Base-by-base conservation (phyloP, 129 eudicot species). In the Flaveria bidentis region DNA sequence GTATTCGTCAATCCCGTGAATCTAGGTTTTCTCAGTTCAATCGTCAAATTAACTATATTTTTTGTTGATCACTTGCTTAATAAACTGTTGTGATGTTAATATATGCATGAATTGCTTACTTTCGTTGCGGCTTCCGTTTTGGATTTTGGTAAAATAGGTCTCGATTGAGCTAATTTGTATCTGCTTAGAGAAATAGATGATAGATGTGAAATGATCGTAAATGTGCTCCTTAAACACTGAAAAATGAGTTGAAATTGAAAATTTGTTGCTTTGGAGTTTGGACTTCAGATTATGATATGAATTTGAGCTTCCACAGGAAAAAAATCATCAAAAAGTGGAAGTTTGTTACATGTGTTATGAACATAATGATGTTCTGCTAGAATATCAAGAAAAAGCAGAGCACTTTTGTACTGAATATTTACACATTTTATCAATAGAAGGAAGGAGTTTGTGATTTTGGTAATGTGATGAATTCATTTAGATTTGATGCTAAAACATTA, bases 1-100 rank as follows among this genome's bases (percentile, higher is more conserved):
- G 28, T 33, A 55, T 8, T 56, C 44, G 14, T 22, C 64, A 9
- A 16, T 8, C 64, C 9, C 55, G 49, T n/a, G 17, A 14, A 66
- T 42, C 30, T 71, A 64, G 78, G 77, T 6, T 64, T 79, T 50
- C 15, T 62, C 23, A 39, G 13, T 72, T 28, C 11, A 68, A 61
- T 53, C 66, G 33, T 72, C 55, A 71, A 47, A 26, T 61, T 22
- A 4, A 36, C 74, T 25, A 5, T n/a, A 50, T 7, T 42, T 67
- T 42, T 28, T 28, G 9, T 45, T 17, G 75, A 45, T 57, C 68
- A 15, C 9, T 22, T 39, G 2, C 46, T 8, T 44, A 47, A 26
- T 23, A 78, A 69, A 14, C 53, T 20, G 42, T 56, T 41, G 1
- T 39, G 28, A 36, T 36, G 10, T 65, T n/a, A 9, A 9, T 36